A percentile compares a stretch with the other conserved stretches of the same genome.
phyloP scores from a whole-genome alignment of 2,329 filamentous ascomycete genomes.

The Pseudogymnoascus sp. region DNA sequence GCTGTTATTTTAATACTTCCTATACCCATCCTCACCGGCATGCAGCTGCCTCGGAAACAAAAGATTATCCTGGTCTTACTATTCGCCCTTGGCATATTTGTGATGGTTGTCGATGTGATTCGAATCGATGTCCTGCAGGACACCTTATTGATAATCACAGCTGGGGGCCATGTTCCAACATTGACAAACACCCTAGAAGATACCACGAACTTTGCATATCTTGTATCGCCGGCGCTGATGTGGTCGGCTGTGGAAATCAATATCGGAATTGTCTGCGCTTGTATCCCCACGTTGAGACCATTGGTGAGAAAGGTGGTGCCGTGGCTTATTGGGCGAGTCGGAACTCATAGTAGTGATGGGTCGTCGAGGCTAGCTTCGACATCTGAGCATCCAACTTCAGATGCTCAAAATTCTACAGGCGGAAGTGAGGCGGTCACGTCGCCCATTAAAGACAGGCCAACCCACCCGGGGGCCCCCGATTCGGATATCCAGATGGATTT shows the following conservation, averaged over 20 bases:
- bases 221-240: slow-evolving; percentile 79
- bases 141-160: slow-evolving; percentile 12
- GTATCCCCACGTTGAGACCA: slow-evolving; percentile 87
- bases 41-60: slow-evolving; percentile 76
- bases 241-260: slow-evolving; percentile 93
- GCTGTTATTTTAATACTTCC: slow-evolving; percentile 80
- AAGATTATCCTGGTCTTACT: slow-evolving; percentile 82
- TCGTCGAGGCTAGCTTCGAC: not conserved
- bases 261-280: slow-evolving; percentile 83
- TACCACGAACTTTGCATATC: slow-evolving; percentile 55
- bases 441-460: no score
- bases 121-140: slow-evolving; percentile 82
- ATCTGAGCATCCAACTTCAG: no score
- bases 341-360: not conserved
- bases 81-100: slow-evolving; percentile 80
- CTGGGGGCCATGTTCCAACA: not conserved
- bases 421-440: no score
- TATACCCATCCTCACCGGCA: slow-evolving; percentile 78
- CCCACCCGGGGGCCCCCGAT: not conserved
- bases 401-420: no score
- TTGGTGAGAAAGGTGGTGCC: slow-evolving; percentile 48
- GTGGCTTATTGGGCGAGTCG: no score
- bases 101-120: slow-evolving; percentile 79
- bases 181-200: slow-evolving; percentile 20
- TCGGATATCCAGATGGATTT: slow-evolving; percentile 24